phyloP scores from a whole-genome alignment of 2,329 filamentous ascomycete species.

The Didymella pinodella region DNA sequence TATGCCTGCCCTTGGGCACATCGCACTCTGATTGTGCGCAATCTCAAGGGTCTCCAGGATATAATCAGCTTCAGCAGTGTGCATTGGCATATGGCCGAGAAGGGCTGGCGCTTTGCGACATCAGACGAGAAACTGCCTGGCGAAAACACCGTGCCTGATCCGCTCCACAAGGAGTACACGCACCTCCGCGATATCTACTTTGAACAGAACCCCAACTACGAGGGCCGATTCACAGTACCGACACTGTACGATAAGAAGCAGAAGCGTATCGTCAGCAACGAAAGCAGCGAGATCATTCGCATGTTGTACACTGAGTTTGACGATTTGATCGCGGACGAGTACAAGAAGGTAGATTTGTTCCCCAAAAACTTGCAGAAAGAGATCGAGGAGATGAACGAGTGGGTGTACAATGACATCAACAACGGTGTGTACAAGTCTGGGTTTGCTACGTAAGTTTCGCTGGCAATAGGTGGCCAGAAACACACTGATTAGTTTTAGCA shows the following conservation, averaged over 20 bases:
- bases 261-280: conserved; percentile 85
- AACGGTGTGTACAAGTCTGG: conserved; percentile 62
- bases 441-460: conserved; percentile 56
- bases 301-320: conserved; percentile 89
- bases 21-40: conserved; percentile 83
- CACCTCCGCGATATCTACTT: conserved; percentile 84
- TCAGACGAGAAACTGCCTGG: conserved; percentile 66
- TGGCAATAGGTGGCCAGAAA: neutral
- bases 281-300: conserved; percentile 89
- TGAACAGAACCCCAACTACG: conserved; percentile 73
- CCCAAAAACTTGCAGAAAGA: conserved; percentile 54
- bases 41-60: conserved; percentile 91
- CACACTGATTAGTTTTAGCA: conserved; percentile 32
- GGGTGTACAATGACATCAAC: conserved; percentile 62
- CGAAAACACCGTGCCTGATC: conserved; percentile 66
- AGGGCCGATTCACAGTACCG: conserved; percentile 85
- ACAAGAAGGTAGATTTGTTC: conserved; percentile 55
- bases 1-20: conserved; percentile 97
- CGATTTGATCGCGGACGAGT: conserved; percentile 55
- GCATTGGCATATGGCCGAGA: conserved; percentile 85
- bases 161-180: conserved; percentile 72
- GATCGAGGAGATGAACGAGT: conserved; percentile 61
- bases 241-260: conserved; percentile 82
- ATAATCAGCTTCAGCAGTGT: conserved; percentile 82
- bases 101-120: conserved; percentile 84